phyloP scores from a whole-genome alignment of 2,329 filamentous ascomycete genomes.

The Clarireedia monteithiana region DNA sequence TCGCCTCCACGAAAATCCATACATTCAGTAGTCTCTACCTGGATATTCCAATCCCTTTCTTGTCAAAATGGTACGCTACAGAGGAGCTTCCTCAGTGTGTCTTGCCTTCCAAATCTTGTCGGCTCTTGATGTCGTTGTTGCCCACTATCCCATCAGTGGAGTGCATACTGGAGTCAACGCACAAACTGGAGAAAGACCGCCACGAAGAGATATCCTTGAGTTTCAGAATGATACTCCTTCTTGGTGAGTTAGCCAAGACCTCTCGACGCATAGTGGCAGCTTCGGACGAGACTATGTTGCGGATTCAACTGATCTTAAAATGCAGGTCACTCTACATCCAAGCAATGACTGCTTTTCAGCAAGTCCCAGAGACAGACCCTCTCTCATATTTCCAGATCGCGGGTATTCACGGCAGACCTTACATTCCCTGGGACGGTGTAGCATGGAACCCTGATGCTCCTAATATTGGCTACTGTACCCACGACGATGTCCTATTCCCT shows the following conservation, averaged over 20 bases:
- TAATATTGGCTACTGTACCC: constrained; percentile 12
- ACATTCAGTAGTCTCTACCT: background rate
- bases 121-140: background rate
- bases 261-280: too few relatives aligned
- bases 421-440: constrained; percentile 8
- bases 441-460: background rate
- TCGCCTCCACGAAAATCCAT: too few relatives aligned
- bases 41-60: background rate
- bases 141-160: constrained; percentile 8
- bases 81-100: background rate
- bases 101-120: background rate
- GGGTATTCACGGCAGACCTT: constrained; percentile 14
- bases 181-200: constrained; percentile 5
- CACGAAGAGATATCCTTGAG: constrained; percentile 10
- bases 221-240: constrained; percentile 9
- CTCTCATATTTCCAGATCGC: constrained; percentile 17
- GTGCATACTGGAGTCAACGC: constrained; percentile 10
- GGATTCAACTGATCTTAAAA: too few relatives aligned
- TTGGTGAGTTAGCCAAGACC: constrained; percentile 2
- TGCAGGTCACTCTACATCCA: constrained; percentile 17
- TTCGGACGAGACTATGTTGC: too few relatives aligned
- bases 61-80: background rate
- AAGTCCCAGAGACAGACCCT: constrained; percentile 4
- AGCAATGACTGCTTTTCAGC: constrained; percentile 15
- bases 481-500: constrained; percentile 13